A percentile compares a stretch with the other conserved stretches of the same genome.
These are phyloP conservation scores for Colletotrichum zoysiae DNA, from an alignment of 2,329 filamentous ascomycete genomes.

Conservation along the genomic window DNA sequence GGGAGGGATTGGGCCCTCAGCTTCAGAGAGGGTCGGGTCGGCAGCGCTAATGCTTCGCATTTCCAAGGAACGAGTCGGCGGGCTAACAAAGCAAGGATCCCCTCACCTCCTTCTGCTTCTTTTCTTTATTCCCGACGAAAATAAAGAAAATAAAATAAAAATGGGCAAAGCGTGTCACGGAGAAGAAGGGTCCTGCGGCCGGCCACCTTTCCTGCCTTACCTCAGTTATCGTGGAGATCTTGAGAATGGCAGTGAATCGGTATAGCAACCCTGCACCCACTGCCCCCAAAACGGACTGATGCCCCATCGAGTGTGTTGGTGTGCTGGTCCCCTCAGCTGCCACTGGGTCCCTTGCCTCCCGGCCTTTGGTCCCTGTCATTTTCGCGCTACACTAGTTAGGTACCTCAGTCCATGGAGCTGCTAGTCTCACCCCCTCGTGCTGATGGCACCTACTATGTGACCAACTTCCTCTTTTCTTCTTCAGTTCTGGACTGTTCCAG, in stretches of 20 bases:
- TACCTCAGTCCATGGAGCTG: too few relatives aligned
- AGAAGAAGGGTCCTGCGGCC: constrained; percentile 32
- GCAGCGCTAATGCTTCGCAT: constrained; percentile 18
- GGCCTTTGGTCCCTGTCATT: background rate
- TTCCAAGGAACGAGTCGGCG: constrained; percentile 25
- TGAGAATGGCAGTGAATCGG: constrained; percentile 36
- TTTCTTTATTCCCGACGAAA: background rate
- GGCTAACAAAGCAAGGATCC: constrained; percentile 16
- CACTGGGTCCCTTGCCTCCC: background rate
- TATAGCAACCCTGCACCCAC: constrained; percentile 4
- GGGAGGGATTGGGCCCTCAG: background rate
- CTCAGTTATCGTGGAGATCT: constrained; percentile 29
- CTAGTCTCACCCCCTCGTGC: background rate
- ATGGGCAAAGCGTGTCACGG: constrained; percentile 26
- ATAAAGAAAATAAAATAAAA: background rate
- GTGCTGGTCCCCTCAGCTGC: constrained; percentile 9
- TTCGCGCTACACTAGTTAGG: background rate
- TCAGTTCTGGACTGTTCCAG: background rate
- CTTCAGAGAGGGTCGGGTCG: constrained; percentile 6
- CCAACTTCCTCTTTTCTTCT: background rate
- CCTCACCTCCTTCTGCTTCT: background rate
- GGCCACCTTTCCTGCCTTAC: constrained; percentile 12
- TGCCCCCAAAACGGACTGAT: constrained; percentile 17
- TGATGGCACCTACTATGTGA: background rate
- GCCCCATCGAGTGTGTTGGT: constrained; percentile 12